Conservation (phyloP, 2,329 filamentous ascomycete species). For the Fusarium sp. region DNA sequence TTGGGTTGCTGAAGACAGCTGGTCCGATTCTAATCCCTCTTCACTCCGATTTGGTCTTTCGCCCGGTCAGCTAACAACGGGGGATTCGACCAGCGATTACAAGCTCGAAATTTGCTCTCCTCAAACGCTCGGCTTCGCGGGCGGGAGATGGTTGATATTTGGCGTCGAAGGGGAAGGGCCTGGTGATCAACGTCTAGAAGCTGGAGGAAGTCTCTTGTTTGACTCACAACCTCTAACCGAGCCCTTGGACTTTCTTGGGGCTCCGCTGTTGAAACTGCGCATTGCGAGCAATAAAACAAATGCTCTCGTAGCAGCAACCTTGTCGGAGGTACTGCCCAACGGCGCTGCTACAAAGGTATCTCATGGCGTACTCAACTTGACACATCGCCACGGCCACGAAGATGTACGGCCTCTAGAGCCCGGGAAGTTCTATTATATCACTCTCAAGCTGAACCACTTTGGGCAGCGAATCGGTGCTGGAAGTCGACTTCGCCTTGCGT, state of each 20-base stretch:
- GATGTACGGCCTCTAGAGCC: neutral
- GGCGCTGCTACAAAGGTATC: neutral
- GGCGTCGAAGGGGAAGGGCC: conserved; percentile 1
- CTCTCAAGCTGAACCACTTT: neutral
- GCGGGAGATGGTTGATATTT: conserved; percentile 3
- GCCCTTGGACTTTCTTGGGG: neutral
- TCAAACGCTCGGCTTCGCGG: neutral
- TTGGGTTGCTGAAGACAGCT: neutral
- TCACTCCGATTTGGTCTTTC: neutral
- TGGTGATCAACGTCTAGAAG: neutral
- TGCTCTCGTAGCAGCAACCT: neutral
- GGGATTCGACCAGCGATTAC: rapidly evolving
- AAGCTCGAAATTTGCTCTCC: neutral
- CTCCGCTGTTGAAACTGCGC: neutral
- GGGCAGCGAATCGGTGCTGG: neutral
- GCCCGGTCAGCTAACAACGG: neutral
- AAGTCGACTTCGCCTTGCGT: neutral
- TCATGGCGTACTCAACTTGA: neutral
- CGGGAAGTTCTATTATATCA: neutral
- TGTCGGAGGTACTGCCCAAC: neutral
- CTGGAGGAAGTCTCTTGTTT: neutral
- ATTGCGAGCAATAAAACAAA: neutral
- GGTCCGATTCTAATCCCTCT: neutral
- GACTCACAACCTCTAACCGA: neutral
- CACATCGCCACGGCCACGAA: neutral